phyloP scores from a whole-genome alignment of 192 early-diverging fungal species.

The Gryganskiella cystojenkinii region DNA sequence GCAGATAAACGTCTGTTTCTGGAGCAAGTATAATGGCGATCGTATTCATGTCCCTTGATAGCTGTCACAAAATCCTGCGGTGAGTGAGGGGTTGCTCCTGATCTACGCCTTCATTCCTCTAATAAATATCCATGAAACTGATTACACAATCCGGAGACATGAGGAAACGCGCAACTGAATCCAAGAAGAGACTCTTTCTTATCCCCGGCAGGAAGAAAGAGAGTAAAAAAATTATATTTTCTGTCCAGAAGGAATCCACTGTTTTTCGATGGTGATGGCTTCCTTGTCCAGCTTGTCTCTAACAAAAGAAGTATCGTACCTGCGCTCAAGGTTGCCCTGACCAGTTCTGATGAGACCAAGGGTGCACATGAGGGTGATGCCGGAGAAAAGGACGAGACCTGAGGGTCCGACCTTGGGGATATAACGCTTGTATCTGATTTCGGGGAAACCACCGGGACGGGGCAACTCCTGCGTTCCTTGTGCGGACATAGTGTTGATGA shows the following conservation, averaged over 20 bases:
- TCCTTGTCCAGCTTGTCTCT: neutral
- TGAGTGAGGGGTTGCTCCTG: neutral
- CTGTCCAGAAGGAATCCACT: neutral
- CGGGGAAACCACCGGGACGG: slow-evolving; percentile 82
- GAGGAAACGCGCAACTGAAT: no score
- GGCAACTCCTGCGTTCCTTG: slow-evolving; percentile 74
- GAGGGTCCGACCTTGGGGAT: slow-evolving; percentile 92
- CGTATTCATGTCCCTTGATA: no score
- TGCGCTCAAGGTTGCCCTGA: slow-evolving; percentile 73
- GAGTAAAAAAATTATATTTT: neutral
- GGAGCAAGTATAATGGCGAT: no score
- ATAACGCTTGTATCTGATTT: slow-evolving; percentile 90
- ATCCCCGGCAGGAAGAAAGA: no score
- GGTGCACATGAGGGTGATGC: slow-evolving; percentile 76
- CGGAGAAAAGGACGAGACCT: slow-evolving; percentile 83
- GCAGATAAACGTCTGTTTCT: no score
- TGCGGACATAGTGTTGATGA: slow-evolving; percentile 28
- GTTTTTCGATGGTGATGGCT: neutral
- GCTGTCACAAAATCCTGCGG: no score
- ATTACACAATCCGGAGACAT: no score
- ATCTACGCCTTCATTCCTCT: no score
- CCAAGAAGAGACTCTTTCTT: no score
- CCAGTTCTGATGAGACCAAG: slow-evolving; percentile 84
- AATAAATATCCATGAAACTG: no score
- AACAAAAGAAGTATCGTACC: no score